Percentiles rank a stretch among this genome's conserved stretches.
Conservation (phyloP, 495 filamentous ascomycete genomes). For the Trypethelium eluteriae region DNA sequence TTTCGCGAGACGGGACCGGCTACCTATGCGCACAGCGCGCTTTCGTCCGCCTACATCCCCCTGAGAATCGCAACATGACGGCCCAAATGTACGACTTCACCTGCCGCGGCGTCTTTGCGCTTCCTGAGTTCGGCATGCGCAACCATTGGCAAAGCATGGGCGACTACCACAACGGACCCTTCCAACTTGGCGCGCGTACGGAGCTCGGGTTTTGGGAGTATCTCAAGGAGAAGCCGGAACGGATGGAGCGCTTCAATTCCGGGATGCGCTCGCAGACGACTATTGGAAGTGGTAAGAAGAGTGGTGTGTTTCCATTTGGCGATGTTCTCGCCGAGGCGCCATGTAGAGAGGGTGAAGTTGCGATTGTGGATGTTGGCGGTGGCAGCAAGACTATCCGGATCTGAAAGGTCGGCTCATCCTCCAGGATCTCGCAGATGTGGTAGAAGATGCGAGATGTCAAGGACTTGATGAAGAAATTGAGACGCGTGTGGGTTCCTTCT, state of each 20-base stretch:
- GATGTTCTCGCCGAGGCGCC: neutral
- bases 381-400: neutral
- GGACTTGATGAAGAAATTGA: neutral
- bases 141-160: neutral
- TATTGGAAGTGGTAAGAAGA: neutral
- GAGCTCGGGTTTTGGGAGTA: neutral
- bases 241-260: neutral
- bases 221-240: neutral
- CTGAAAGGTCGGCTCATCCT: neutral
- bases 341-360: neutral
- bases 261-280: neutral
- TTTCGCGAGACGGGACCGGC: neutral
- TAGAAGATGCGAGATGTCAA: neutral
- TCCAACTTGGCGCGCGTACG: neutral
- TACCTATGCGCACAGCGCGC: neutral
- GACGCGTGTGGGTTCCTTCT: neutral
- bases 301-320: neutral
- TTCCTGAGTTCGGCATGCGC: neutral
- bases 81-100: neutral
- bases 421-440: neutral
- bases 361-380: slow-evolving; percentile 2
- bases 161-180: neutral
- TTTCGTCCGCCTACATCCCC: neutral
- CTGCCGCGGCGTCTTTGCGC: neutral
- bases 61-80: neutral